Conservation (phyloP, 768 basidiomycete genomes). For the Multifurca ochricompacta region DNA sequence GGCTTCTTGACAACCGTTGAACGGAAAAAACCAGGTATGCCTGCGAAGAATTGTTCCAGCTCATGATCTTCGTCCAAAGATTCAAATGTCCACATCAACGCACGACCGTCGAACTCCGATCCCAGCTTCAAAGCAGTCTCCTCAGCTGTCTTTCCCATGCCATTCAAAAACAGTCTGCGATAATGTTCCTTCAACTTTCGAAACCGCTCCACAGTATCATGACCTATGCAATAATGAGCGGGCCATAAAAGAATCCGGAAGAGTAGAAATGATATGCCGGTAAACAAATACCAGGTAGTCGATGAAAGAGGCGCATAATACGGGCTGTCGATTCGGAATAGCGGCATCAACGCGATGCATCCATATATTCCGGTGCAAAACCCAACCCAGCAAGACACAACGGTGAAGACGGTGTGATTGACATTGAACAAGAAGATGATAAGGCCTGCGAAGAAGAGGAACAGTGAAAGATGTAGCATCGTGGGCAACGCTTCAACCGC, state of each 20-base stretch:
- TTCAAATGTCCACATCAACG: no score
- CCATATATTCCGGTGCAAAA: neutral
- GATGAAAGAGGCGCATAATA: neutral
- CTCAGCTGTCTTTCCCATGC: no score
- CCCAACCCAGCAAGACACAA: neutral
- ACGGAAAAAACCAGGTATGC: no score
- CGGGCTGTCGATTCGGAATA: neutral
- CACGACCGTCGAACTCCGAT: no score
- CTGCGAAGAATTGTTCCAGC: no score
- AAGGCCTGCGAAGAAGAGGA: conserved; percentile 15
- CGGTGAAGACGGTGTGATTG: neutral
- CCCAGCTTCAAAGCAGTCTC: no score
- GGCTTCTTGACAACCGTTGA: no score
- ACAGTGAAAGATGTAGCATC: conserved; percentile 9
- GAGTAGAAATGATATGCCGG: neutral
- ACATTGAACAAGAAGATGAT: conserved; percentile 1
- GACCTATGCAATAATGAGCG: no score
- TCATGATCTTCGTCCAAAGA: no score
- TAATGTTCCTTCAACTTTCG: no score
- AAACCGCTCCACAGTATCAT: no score
- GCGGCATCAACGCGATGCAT: neutral
- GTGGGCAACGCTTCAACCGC: conserved; percentile 1
- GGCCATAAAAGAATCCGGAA: neutral
- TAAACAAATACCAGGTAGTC: neutral
- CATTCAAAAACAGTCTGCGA: no score